A percentile compares a stretch with the other conserved stretches of the same genome.
These are phyloP conservation scores for Calcarisporium arbuscula DNA, from an alignment of 2,329 filamentous ascomycete species.

Conservation along the genomic window DNA sequence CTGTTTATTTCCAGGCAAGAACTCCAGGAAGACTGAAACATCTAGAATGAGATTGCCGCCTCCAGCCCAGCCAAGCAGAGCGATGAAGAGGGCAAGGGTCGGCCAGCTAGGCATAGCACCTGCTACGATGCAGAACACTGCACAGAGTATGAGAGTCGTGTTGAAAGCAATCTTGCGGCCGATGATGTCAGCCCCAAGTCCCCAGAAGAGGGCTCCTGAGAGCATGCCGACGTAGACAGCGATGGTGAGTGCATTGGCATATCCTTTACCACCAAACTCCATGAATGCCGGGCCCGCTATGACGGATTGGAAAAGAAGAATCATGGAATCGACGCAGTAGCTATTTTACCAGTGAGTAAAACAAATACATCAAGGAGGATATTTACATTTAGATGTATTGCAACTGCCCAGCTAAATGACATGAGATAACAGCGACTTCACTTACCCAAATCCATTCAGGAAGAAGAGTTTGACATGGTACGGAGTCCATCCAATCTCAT, in stretches of 20 bases:
- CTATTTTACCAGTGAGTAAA: slow-evolving; percentile 17
- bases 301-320: slow-evolving; percentile 53
- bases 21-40: slow-evolving; percentile 46
- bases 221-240: slow-evolving; percentile 53
- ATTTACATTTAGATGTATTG: neutral
- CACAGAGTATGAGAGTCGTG: slow-evolving; percentile 55
- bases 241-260: slow-evolving; percentile 52
- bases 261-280: slow-evolving; percentile 52
- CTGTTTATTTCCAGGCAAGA: slow-evolving; percentile 39
- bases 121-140: slow-evolving; percentile 51
- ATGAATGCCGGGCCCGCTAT: slow-evolving; percentile 50
- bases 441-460: slow-evolving; percentile 52
- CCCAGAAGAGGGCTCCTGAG: slow-evolving; percentile 60
- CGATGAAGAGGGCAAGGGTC: slow-evolving; percentile 57
- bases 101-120: slow-evolving; percentile 63
- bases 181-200: slow-evolving; percentile 59
- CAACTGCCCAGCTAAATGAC: neutral
- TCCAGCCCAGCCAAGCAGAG: slow-evolving; percentile 55
- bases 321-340: slow-evolving; percentile 41
- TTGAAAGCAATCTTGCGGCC: slow-evolving; percentile 66
- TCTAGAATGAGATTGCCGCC: slow-evolving; percentile 47
- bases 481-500: slow-evolving; percentile 55
- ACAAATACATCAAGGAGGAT: neutral
- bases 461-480: slow-evolving; percentile 56
- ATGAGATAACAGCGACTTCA: neutral